Percentiles rank a stretch among this genome's conserved stretches.
Evolutionary conservation across 2,329 filamentous ascomycete species (phyloP).

Genomic region (Colletotrichum orchidophilum): DNA sequence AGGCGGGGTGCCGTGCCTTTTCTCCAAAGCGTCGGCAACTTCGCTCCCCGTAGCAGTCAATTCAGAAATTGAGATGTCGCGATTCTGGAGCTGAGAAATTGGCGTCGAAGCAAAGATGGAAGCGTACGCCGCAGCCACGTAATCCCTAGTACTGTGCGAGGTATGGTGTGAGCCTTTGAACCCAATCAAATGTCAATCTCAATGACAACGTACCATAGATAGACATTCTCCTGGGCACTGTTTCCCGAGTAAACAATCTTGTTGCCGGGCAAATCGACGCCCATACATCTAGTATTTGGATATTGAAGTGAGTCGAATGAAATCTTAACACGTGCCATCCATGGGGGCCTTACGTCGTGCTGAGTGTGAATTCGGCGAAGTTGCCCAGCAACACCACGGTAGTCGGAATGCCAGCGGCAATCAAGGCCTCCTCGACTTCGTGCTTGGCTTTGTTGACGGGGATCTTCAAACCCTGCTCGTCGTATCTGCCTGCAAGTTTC

Average conservation of each 20-base stretch:
- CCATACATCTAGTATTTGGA: background rate
- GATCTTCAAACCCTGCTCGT: conserved; percentile 38
- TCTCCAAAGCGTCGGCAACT: conserved; percentile 34
- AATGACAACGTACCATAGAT: conserved; percentile 5
- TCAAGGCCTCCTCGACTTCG: conserved; percentile 38
- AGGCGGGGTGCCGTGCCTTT: conserved; percentile 36
- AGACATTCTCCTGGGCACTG: background rate
- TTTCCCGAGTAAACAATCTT: conserved; percentile 1
- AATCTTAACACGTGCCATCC: background rate
- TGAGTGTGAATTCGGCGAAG: conserved; percentile 40
- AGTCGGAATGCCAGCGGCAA: conserved; percentile 37
- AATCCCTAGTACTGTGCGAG: conserved; percentile 37
- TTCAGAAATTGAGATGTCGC: conserved; percentile 39
- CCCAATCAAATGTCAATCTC: background rate
- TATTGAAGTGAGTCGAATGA: background rate
- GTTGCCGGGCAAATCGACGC: conserved; percentile 6
- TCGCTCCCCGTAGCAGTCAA: conserved; percentile 39
- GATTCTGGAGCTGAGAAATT: conserved; percentile 34
- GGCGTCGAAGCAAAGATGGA: conserved; percentile 40
- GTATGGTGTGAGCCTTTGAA: background rate
- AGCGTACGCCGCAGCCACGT: conserved; percentile 41
- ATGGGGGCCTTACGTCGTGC: conserved; percentile 7
- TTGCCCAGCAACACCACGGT: conserved; percentile 37
- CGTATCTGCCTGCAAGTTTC: conserved; percentile 37
- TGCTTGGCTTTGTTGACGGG: conserved; percentile 37